A percentile compares a stretch with the other conserved stretches of the same genome.
phyloP scores from a whole-genome alignment of 73 alveolate species.

The Stentor coeruleus region DNA sequence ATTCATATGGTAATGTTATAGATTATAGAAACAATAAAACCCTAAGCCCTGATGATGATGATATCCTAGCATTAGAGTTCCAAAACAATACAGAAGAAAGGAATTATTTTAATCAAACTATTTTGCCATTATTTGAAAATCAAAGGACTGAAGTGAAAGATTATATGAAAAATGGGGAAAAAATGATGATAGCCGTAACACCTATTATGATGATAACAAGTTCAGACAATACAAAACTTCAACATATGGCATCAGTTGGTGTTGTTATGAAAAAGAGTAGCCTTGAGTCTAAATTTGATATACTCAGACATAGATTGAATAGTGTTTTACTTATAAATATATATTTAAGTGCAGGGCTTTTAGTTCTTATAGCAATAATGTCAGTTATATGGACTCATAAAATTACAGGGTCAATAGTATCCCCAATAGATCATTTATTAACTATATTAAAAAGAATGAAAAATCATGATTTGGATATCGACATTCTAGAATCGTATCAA shows the following conservation, averaged over 20 bases:
- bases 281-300: not conserved
- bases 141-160: not conserved
- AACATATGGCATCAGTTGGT: conserved; percentile 3
- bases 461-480: not conserved
- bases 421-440: not conserved
- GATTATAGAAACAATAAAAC: not conserved
- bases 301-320: not conserved
- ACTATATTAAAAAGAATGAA: not conserved
- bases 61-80: not conserved
- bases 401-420: too few relatives aligned
- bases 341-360: not conserved
- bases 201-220: not conserved
- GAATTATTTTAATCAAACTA: not conserved
- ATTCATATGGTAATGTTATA: not conserved
- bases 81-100: not conserved
- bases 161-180: conserved; percentile 11
- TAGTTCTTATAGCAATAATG: not conserved
- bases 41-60: not conserved
- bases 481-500: not conserved
- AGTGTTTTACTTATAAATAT: not conserved
- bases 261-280: not conserved
- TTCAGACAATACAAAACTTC: not conserved
- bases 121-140: not conserved
- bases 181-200: not conserved
- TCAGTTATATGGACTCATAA: not conserved